Conservation (phyloP, 1,284 basidiomycete species). For the Boletus nobilissimus region DNA sequence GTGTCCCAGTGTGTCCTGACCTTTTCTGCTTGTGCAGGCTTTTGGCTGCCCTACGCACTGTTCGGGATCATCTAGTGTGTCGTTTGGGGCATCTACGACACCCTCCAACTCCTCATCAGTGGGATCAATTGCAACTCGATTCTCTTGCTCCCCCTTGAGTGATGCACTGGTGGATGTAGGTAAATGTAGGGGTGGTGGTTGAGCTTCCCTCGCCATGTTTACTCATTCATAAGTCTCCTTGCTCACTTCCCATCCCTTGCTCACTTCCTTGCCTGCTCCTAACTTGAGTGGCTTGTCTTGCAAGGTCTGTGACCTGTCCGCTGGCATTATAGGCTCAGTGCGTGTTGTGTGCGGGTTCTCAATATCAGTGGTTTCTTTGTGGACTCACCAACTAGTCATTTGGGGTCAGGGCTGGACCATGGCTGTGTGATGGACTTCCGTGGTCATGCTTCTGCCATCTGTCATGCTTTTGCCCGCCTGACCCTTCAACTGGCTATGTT, state of each 20-base stretch:
- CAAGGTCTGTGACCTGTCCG: not conserved
- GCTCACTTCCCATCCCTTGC: not conserved
- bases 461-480: not conserved
- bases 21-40: too few species aligned
- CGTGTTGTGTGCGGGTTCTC: not conserved
- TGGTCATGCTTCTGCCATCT: not conserved
- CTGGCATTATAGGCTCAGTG: not conserved
- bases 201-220: not conserved
- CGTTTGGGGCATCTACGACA: too few species aligned
- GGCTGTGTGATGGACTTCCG: not conserved
- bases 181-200: not conserved
- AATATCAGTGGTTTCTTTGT: not conserved
- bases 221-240: not conserved
- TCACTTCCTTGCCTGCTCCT: not conserved
- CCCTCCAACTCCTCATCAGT: not conserved
- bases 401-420: not conserved
- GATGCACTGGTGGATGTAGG: not conserved
- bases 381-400: not conserved
- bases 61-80: too few species aligned
- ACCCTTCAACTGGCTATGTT: not conserved
- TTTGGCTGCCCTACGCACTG: too few species aligned
- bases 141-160: not conserved
- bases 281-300: not conserved
- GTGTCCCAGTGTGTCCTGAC: too few species aligned
- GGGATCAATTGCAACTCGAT: not conserved